These are phyloP conservation scores for Mycosphaerella sp. DNA, from an alignment of 2,329 filamentous ascomycete genomes.

Conservation along the genomic window DNA sequence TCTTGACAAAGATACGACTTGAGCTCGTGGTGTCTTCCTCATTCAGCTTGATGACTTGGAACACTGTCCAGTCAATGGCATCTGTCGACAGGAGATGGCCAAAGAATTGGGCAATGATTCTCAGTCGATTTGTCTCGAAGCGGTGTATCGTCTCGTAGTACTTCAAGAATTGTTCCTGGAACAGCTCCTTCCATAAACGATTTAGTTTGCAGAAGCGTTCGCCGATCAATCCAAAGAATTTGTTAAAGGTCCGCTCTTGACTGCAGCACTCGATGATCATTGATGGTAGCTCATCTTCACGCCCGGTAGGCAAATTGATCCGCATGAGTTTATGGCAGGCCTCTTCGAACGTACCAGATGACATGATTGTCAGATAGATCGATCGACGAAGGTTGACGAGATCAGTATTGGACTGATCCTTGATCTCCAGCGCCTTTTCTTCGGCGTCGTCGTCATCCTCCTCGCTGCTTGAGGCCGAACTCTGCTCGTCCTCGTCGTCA, in stretches of 20 bases:
- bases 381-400: constrained; percentile 87
- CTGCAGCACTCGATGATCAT: constrained; percentile 98
- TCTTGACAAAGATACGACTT: constrained; percentile 97
- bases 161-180: constrained; percentile 80
- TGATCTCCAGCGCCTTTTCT: constrained; percentile 81
- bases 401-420: constrained; percentile 95
- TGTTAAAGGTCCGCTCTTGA: constrained; percentile 94
- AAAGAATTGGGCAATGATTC: constrained; percentile 93
- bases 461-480: constrained; percentile 38
- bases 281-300: constrained; percentile 83
- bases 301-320: constrained; percentile 75
- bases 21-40: constrained; percentile 96
- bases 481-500: constrained; percentile 68
- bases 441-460: constrained; percentile 61
- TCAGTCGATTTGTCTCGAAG: constrained; percentile 88
- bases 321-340: constrained; percentile 91
- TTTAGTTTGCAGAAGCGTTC: constrained; percentile 96
- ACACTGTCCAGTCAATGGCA: constrained; percentile 84
- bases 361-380: constrained; percentile 98
- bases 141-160: constrained; percentile 98
- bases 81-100: constrained; percentile 84
- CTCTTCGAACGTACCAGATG: constrained; percentile 91
- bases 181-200: constrained; percentile 86
- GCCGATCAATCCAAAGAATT: constrained; percentile 91
- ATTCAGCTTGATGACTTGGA: constrained; percentile 80